These are phyloP conservation scores for Coccomyxa subellipsoidea DNA, from an alignment of 163 green algal genomes.

Conservation along the genomic window DNA sequence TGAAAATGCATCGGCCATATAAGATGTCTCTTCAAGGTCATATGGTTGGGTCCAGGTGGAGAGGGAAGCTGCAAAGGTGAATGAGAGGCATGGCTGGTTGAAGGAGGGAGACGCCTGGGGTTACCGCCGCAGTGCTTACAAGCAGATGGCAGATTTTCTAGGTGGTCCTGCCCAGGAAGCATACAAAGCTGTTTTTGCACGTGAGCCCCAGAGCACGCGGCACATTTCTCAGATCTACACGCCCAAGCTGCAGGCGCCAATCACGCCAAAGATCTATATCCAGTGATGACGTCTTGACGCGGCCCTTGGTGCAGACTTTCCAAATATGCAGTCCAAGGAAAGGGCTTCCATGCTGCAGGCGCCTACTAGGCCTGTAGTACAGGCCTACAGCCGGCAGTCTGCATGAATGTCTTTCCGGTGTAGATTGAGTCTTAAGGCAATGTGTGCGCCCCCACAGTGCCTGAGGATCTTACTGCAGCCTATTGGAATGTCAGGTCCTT, in stretches of 20 bases:
- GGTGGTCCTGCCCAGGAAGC: not conserved
- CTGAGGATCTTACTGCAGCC: no score
- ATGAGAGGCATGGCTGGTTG: slow-evolving; percentile 14
- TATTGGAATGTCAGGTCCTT: no score
- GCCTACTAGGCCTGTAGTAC: no score
- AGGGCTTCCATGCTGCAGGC: no score
- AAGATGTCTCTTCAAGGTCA: not conserved
- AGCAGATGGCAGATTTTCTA: slow-evolving; percentile 3
- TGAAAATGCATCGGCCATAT: no score
- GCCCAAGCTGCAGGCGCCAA: not conserved
- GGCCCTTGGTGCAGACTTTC: no score
- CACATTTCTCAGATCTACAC: not conserved
- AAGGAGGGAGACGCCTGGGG: slow-evolving; percentile 39
- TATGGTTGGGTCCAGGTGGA: slow-evolving; percentile 3
- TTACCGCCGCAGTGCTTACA: slow-evolving; percentile 18
- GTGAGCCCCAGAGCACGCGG: slow-evolving; percentile 1
- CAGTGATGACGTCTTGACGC: no score
- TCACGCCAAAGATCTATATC: not conserved
- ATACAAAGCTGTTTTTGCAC: slow-evolving; percentile 7
- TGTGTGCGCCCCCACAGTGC: no score
- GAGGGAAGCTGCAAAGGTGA: not conserved
- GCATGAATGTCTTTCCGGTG: no score
- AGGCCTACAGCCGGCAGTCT: no score
- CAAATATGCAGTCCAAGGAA: no score
- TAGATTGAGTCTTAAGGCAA: no score